phyloP scores from a whole-genome alignment of 805 yeast genomes.

The Lachancea meyersii region DNA sequence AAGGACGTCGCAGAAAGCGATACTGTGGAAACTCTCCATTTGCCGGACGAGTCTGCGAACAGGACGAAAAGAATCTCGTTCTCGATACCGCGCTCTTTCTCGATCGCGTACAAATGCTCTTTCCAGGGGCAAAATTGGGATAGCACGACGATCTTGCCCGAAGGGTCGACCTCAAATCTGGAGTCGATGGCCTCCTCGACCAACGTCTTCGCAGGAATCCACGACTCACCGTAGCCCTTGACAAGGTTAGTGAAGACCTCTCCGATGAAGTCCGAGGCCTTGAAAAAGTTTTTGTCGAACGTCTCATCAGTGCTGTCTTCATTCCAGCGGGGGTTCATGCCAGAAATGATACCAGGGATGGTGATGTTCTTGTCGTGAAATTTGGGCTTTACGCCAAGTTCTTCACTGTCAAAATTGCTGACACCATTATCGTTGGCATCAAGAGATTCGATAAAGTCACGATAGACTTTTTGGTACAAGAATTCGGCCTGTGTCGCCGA shows the following conservation, averaged over 20 bases:
- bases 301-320: constrained; percentile 57
- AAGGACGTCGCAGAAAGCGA: constrained; percentile 75
- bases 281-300: constrained; percentile 57
- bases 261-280: constrained; percentile 82
- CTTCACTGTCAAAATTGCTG: constrained; percentile 49
- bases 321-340: constrained; percentile 83
- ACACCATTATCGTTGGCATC: constrained; percentile 97
- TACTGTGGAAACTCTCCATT: constrained; percentile 89
- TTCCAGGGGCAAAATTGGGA: constrained; percentile 91
- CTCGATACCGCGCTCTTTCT: constrained; percentile 49
- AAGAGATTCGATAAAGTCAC: constrained; percentile 80
- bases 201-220: constrained; percentile 83
- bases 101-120: constrained; percentile 76
- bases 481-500: constrained; percentile 47
- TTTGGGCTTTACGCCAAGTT: constrained; percentile 41
- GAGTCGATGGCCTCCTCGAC: constrained; percentile 63
- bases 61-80: constrained; percentile 68
- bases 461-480: constrained; percentile 71
- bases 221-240: constrained; percentile 67
- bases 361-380: constrained; percentile 71
- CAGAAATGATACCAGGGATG: constrained; percentile 70
- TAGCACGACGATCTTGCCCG: constrained; percentile 70
- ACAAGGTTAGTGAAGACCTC: constrained; percentile 62
- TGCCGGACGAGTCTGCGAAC: constrained; percentile 63
- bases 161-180: constrained; percentile 52